Percentiles rank a stretch among this genome's conserved stretches.
Conservation (phyloP, 441 rosid genomes). For the Pelargonium myrrhifolium region DNA sequence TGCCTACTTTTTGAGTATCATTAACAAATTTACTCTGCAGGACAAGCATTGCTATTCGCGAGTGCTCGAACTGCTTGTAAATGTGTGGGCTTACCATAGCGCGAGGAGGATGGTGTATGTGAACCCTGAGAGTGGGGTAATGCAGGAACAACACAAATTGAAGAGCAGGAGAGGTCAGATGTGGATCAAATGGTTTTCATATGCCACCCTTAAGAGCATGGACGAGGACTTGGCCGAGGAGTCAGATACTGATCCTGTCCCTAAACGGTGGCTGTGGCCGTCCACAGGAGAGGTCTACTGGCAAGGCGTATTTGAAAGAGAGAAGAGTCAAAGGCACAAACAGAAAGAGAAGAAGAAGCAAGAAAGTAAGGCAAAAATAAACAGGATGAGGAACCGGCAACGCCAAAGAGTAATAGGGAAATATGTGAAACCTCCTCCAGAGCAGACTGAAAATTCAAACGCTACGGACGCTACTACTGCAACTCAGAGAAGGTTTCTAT, state of each 20-base stretch:
- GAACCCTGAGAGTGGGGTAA: slow-evolving; percentile 60
- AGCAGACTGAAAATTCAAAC: slow-evolving; percentile 32
- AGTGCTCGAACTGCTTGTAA: slow-evolving; percentile 80
- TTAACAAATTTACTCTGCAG: slow-evolving; percentile 26
- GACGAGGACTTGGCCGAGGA: slow-evolving; percentile 89
- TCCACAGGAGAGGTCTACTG: slow-evolving; percentile 80
- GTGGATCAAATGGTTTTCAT: slow-evolving; percentile 94
- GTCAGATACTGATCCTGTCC: slow-evolving; percentile 69
- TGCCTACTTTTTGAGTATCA: neutral
- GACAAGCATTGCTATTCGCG: slow-evolving; percentile 87
- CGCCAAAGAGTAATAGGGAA: slow-evolving; percentile 70
- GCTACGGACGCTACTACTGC: slow-evolving; percentile 18
- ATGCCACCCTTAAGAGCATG: slow-evolving; percentile 70
- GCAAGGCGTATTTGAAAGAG: slow-evolving; percentile 71
- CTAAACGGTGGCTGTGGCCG: slow-evolving; percentile 85
- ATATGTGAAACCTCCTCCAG: slow-evolving; percentile 70
- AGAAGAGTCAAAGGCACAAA: slow-evolving; percentile 45
- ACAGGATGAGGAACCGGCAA: slow-evolving; percentile 51
- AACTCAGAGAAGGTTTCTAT: neutral
- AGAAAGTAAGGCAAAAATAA: slow-evolving; percentile 55
- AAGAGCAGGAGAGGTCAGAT: slow-evolving; percentile 56
- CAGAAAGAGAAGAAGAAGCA: slow-evolving; percentile 74
- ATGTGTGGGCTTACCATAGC: slow-evolving; percentile 96
- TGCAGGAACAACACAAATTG: slow-evolving; percentile 74
- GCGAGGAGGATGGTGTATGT: slow-evolving; percentile 69